Evolutionary conservation across 2,329 filamentous ascomycete species (phyloP).

Genomic region (Alternaria infectoria): DNA sequence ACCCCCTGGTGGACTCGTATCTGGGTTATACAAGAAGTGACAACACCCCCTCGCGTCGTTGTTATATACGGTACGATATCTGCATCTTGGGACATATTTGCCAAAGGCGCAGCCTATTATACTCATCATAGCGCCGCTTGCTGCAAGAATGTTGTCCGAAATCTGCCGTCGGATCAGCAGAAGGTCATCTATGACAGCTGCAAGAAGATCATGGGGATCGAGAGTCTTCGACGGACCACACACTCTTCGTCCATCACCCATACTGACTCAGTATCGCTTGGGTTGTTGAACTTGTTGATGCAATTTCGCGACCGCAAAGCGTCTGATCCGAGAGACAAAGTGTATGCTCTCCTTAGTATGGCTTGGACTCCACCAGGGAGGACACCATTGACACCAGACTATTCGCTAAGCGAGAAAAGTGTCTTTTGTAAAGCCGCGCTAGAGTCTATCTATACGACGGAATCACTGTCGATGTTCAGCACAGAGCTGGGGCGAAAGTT

Average conservation of each 20-base stretch:
- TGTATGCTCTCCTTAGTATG: constrained; percentile 21
- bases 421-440: background rate
- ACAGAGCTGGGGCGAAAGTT: constrained; percentile 21
- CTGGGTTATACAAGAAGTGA: constrained; percentile 24
- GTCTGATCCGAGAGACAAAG: constrained; percentile 26
- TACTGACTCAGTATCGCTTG: background rate
- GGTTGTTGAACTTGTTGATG: background rate
- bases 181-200: background rate
- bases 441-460: background rate
- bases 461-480: constrained; percentile 10
- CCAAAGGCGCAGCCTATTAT: background rate
- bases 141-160: accelerated
- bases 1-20: constrained; percentile 24
- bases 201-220: background rate
- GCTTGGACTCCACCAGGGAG: background rate
- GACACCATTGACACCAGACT: background rate
- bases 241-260: background rate
- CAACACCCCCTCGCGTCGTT: constrained; percentile 7
- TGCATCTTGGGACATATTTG: background rate
- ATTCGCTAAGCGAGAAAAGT: background rate
- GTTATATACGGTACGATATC: background rate
- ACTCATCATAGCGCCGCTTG: background rate
- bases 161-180: background rate
- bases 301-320: constrained; percentile 11
- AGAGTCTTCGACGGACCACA: background rate